Conservation (phyloP, 495 filamentous ascomycete genomes). For the Wilcoxina mikolae region DNA sequence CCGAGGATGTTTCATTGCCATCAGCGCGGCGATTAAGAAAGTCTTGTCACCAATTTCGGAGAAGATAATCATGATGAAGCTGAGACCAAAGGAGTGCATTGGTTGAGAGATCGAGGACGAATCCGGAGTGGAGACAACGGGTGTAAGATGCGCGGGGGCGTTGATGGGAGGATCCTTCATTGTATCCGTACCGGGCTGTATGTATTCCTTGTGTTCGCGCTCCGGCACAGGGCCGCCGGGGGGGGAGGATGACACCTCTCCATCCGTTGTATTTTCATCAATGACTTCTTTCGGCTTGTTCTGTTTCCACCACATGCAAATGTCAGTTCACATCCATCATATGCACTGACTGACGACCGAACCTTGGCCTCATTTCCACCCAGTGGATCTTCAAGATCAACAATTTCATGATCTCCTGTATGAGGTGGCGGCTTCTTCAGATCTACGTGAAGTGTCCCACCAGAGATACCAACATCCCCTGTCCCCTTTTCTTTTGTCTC, state of each 20-base stretch:
- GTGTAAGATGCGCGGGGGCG: conserved; percentile 28
- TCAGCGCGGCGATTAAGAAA: conserved; percentile 88
- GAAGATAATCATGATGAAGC: conserved; percentile 92
- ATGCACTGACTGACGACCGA: background rate
- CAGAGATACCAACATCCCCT: conserved; percentile 25
- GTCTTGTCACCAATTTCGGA: conserved; percentile 98
- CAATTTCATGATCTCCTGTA: conserved; percentile 28
- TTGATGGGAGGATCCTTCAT: conserved; percentile 38
- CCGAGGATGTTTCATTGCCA: conserved; percentile 97
- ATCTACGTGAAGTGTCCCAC: conserved; percentile 45
- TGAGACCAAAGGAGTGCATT: conserved; percentile 81
- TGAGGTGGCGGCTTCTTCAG: conserved; percentile 38
- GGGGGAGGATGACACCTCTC: conserved; percentile 10
- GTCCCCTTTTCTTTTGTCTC: conserved; percentile 27
- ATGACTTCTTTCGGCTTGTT: background rate
- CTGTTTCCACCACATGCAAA: background rate
- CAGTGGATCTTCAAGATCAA: conserved; percentile 17
- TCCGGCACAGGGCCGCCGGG: conserved; percentile 15
- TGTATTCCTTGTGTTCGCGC: conserved; percentile 24
- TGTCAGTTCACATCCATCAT: too few species aligned
- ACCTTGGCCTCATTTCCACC: conserved; percentile 22
- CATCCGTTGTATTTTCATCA: conserved; percentile 29
- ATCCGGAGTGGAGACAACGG: conserved; percentile 31
- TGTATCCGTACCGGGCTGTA: conserved; percentile 22
- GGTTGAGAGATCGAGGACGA: conserved; percentile 55